These are phyloP conservation scores for Nicotiana noctiflora DNA, from an alignment of 257 asterid genomes.

Conservation along the genomic window DNA sequence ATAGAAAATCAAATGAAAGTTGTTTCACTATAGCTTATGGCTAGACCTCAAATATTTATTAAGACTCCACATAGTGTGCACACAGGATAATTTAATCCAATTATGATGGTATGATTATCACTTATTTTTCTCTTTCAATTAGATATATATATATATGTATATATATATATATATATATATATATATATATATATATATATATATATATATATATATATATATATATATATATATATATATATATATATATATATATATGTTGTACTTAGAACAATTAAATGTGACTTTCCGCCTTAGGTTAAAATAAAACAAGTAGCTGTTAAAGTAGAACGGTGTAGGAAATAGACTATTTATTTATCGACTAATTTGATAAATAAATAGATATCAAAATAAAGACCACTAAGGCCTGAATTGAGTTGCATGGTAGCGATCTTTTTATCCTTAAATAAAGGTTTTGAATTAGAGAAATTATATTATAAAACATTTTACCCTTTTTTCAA, in stretches of 20 bases:
- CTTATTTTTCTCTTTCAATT: neutral
- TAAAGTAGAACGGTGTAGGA: neutral
- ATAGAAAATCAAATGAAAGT: neutral
- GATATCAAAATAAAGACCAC: neutral
- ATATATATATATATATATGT: neutral
- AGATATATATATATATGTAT: neutral
- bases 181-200: too few species aligned
- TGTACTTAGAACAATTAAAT: neutral
- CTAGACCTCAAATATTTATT: neutral
- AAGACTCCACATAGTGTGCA: neutral
- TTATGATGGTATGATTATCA: neutral
- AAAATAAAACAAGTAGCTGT: neutral
- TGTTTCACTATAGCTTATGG: neutral
- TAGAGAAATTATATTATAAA: too few species aligned
- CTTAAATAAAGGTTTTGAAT: too few species aligned
- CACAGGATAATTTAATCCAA: neutral
- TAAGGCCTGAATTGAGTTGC: too few species aligned
- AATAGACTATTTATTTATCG: too few species aligned
- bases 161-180: too few species aligned
- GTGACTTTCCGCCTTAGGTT: neutral
- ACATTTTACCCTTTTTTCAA: too few species aligned
- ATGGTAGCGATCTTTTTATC: too few species aligned
- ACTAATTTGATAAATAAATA: too few species aligned
- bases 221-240: too few species aligned
- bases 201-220: too few species aligned